Conservation (phyloP, 1,139 yeast species). For the Yamadazyma siamensis region DNA sequence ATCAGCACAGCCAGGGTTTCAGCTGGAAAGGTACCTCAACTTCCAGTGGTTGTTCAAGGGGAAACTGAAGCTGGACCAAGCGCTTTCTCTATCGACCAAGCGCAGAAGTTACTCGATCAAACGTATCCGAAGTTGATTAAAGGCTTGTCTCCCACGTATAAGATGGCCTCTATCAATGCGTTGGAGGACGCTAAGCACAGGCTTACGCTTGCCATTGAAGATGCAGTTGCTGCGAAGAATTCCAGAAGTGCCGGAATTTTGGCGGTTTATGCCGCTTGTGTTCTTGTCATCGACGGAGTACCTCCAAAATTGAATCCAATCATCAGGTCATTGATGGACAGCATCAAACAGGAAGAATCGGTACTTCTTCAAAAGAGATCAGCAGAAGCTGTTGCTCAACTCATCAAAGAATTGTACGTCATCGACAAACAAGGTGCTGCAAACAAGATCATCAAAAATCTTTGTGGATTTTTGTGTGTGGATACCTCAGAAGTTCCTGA, state of each 20-base stretch:
- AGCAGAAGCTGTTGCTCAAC: conserved; percentile 63
- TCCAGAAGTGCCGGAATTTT: conserved; percentile 62
- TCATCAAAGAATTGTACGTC: conserved; percentile 56
- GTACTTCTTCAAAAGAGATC: conserved; percentile 65
- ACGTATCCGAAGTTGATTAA: conserved; percentile 65
- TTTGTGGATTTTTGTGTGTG: conserved; percentile 91
- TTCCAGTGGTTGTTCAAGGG: conserved; percentile 91
- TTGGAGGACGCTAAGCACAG: conserved; percentile 78
- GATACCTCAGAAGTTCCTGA: conserved; percentile 97
- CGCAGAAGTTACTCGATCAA: conserved; percentile 65
- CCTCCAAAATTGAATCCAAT: conserved; percentile 88
- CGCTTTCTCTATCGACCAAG: conserved; percentile 80
- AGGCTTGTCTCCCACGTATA: conserved; percentile 64
- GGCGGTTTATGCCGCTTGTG: conserved; percentile 76
- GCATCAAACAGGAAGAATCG: conserved; percentile 75
- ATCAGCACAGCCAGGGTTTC: conserved; percentile 73
- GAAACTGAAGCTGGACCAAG: conserved; percentile 93
- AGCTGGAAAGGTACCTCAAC: conserved; percentile 71
- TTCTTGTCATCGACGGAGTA: conserved; percentile 56
- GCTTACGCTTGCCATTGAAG: conserved; percentile 62
- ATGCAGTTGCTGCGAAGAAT: conserved; percentile 54
- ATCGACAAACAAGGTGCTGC: conserved; percentile 68
- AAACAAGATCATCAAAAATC: conserved; percentile 83
- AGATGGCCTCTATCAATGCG: conserved; percentile 69
- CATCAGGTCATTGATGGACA: conserved; percentile 89